Base-by-base conservation (phyloP, 202 grass and related monocot species). In the Dendrocalamus latiflorus region DNA sequence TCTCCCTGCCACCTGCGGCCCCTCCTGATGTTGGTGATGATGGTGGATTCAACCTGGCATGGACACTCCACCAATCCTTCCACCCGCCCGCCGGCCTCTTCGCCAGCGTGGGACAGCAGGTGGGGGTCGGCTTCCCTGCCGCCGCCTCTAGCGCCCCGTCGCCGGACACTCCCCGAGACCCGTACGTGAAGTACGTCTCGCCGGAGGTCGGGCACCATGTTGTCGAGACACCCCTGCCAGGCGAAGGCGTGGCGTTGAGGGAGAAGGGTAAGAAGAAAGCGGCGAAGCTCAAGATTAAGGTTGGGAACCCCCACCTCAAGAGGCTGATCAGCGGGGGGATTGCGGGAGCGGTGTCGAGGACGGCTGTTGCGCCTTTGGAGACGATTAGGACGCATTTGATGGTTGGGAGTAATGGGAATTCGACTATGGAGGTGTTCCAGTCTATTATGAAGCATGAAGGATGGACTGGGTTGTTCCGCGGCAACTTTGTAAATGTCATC, bases 351-450 rank as follows among this genome's bases (percentile, higher is more conserved):
- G 83, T 98, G 64, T 98, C 96, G 0, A 88, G 96, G 85, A 93
- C 93, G 2, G 73, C 85, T 1, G 96, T 98, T 1, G 93, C 96
- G 0, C 96, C 91, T 2, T 78, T 98, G 85, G 96, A 98, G 83
- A 98, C 96, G 10, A 93, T 98, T 26, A 89, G 93, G 48, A 98
- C 91, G 0, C 96, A 98, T 92, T 66, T 98, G 86, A 98, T 98
- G 96, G 96, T 98, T 0, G 96, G 96, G 43, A 98, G 93, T 47
- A 98, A 90, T 84, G 96, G 96, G 49, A 89, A 98, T 83, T 95
- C 96, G 0, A 83, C 83, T 0, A 21, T 56, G 0, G 93, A 93
- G 83, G 96, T 98, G 26, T 95, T 98, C 74, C 83, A 89, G 26
- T 81, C 84, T 69, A 98, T 98, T 50, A 95, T 93, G 91, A 85